Evolutionary conservation across 768 basidiomycete species (phyloP).

Genomic region (Saitozyma podzolica): DNA sequence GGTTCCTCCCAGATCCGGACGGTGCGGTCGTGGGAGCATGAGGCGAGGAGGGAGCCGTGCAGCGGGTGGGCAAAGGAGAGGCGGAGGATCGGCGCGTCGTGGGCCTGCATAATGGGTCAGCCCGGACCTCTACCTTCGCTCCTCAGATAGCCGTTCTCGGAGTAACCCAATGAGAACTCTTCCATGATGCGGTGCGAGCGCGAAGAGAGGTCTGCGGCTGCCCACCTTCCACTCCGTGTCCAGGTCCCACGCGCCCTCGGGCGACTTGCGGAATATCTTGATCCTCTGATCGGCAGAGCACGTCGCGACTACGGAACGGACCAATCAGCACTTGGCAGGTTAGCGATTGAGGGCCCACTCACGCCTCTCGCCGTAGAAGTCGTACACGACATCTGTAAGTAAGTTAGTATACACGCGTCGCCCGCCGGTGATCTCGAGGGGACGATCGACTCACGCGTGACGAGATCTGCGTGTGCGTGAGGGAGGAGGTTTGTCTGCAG

Average conservation of each 20-base stretch:
- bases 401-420: not conserved
- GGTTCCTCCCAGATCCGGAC: slow-evolving; percentile 87
- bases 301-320: slow-evolving; percentile 40
- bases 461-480: slow-evolving; percentile 43
- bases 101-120: slow-evolving; percentile 64
- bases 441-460: slow-evolving; percentile 36
- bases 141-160: too few species aligned
- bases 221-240: slow-evolving; percentile 89
- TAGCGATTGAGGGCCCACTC: slow-evolving; percentile 19
- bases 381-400: slow-evolving; percentile 70
- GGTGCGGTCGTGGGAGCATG: slow-evolving; percentile 83
- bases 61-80: slow-evolving; percentile 90
- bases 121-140: not conserved
- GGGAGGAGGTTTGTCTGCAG: slow-evolving; percentile 44
- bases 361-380: slow-evolving; percentile 71
- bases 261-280: slow-evolving; percentile 81
- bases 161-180: not conserved
- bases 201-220: slow-evolving; percentile 1
- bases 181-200: not conserved
- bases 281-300: slow-evolving; percentile 57
- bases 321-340: not conserved
- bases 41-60: slow-evolving; percentile 83
- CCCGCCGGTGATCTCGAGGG: too few species aligned
- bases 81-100: slow-evolving; percentile 83
- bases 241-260: slow-evolving; percentile 69